Conservation (phyloP, 2,329 filamentous ascomycete species). For the Fusarium poae region DNA sequence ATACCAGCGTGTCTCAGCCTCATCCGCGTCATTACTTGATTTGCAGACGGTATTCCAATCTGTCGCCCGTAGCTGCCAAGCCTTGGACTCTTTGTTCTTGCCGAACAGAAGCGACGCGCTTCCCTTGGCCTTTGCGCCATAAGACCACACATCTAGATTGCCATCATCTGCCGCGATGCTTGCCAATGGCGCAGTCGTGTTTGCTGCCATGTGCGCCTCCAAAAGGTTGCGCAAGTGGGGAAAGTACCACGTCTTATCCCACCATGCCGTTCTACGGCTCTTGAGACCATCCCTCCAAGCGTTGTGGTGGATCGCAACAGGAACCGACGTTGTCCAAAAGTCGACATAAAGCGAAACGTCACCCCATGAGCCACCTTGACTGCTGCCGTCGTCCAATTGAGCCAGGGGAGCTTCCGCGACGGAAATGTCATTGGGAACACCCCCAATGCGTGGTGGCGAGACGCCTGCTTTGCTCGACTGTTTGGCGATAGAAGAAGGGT, state of each 20-base stretch:
- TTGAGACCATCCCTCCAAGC: constrained; percentile 47
- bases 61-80: constrained; percentile 36
- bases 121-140: constrained; percentile 17
- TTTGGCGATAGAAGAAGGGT: constrained; percentile 30
- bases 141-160: constrained; percentile 32
- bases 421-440: constrained; percentile 44
- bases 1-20: constrained; percentile 36
- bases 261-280: constrained; percentile 41
- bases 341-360: constrained; percentile 43
- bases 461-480: constrained; percentile 41
- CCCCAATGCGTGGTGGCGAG: constrained; percentile 41
- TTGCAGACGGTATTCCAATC: constrained; percentile 43
- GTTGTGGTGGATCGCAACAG: constrained; percentile 48
- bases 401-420: constrained; percentile 31
- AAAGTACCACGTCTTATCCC: constrained; percentile 49
- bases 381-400: constrained; percentile 9
- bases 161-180: constrained; percentile 32
- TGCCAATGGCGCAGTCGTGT: constrained; percentile 26
- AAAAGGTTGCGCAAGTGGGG: constrained; percentile 43
- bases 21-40: constrained; percentile 28
- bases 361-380: constrained; percentile 32
- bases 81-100: constrained; percentile 39
- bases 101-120: constrained; percentile 40
- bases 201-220: constrained; percentile 35
- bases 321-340: constrained; percentile 44